Evolutionary conservation across 2,329 filamentous ascomycete species (phyloP).

Genomic region (Aspergillus versicolor): DNA sequence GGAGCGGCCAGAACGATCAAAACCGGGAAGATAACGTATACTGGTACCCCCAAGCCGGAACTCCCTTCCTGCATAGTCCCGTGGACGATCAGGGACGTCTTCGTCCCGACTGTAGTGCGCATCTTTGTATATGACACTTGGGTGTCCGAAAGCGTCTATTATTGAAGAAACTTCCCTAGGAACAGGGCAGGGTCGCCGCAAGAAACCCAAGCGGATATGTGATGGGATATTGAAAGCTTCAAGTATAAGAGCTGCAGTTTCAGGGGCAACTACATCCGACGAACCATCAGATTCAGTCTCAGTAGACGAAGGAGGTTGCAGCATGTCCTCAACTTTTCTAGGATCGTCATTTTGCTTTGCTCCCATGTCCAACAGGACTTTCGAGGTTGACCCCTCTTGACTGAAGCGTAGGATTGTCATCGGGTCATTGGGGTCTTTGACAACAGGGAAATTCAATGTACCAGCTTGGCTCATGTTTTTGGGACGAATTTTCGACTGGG

Average conservation of each 20-base stretch:
- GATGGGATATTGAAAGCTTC: constrained; percentile 30
- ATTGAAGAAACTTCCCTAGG: constrained; percentile 53
- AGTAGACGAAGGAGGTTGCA: constrained; percentile 22
- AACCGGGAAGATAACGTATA: constrained; percentile 75
- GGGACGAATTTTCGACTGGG: constrained; percentile 25
- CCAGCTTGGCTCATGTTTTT: constrained; percentile 37
- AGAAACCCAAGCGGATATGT: constrained; percentile 24
- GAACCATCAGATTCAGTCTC: constrained; percentile 3
- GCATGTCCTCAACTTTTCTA: constrained; percentile 13
- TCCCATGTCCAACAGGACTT: constrained; percentile 33
- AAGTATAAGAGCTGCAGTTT: constrained; percentile 23
- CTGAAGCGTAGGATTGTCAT: constrained; percentile 64
- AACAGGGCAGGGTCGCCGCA: constrained; percentile 27
- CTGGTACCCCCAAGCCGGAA: constrained; percentile 76
- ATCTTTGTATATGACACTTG: constrained; percentile 76
- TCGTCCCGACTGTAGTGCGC: constrained; percentile 80
- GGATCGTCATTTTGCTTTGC: constrained; percentile 10
- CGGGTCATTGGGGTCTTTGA: constrained; percentile 72
- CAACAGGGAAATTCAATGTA: constrained; percentile 67
- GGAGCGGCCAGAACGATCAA: constrained; percentile 64
- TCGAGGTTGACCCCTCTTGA: constrained; percentile 59
- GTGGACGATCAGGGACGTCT: constrained; percentile 73
- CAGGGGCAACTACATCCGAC: constrained; percentile 19
- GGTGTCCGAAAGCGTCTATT: constrained; percentile 57
- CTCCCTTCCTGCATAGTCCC: constrained; percentile 85